These are phyloP conservation scores for Gaultheria prostrata DNA, from an alignment of 148 eudicot species.

Conservation along the genomic window DNA sequence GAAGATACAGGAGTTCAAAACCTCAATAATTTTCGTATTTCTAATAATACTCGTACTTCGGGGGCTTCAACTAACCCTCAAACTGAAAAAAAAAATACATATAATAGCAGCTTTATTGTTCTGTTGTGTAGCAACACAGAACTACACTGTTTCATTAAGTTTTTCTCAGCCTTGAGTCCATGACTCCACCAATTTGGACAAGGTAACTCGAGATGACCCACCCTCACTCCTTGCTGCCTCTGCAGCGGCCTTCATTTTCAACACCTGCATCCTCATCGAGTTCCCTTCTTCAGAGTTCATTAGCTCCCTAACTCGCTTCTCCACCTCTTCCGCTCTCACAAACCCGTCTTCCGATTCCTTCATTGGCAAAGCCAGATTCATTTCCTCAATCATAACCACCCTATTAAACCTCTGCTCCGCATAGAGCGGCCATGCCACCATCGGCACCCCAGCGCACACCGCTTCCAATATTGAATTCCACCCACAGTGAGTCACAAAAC, in stretches of 20 bases:
- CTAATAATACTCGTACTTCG: no score
- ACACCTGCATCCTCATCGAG: slow-evolving; percentile 20
- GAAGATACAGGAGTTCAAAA: no score
- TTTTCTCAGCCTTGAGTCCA: not conserved
- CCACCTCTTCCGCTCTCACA: slow-evolving; percentile 36
- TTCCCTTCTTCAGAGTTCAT: slow-evolving; percentile 31
- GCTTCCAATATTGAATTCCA: slow-evolving; percentile 63
- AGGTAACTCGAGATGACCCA: slow-evolving; percentile 24
- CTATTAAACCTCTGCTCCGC: slow-evolving; percentile 47
- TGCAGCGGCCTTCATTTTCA: slow-evolving; percentile 16
- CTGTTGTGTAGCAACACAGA: no score
- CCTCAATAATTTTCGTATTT: no score
- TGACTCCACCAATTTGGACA: slow-evolving; percentile 15
- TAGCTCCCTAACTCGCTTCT: slow-evolving; percentile 36
- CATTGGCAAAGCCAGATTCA: slow-evolving; percentile 36
- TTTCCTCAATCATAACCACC: slow-evolving; percentile 37
- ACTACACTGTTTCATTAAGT: no score
- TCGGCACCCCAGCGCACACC: slow-evolving; percentile 38
- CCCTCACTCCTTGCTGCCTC: slow-evolving; percentile 16
- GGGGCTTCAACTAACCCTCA: no score
- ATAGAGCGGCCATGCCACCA: slow-evolving; percentile 53
- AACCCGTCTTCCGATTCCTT: slow-evolving; percentile 31
- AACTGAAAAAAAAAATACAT: no score
- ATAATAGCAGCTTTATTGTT: no score
- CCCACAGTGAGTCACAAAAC: slow-evolving; percentile 61